phyloP scores from a whole-genome alignment of 345 rosid genomes.

The Populus pruinosa region DNA sequence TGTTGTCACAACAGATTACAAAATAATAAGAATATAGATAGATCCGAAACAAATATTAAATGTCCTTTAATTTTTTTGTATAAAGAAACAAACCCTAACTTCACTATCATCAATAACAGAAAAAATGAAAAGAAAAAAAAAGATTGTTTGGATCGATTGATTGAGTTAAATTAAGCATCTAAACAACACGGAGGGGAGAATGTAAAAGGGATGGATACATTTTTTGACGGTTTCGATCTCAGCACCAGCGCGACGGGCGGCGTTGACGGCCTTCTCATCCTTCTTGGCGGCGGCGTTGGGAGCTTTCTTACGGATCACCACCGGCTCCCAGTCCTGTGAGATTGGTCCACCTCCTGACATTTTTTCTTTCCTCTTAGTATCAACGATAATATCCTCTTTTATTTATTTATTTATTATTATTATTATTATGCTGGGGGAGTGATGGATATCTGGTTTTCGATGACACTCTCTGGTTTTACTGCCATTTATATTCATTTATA shows the following conservation, averaged over 20 bases:
- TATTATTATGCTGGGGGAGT: not conserved
- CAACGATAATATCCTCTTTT: not conserved
- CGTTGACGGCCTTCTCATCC: constrained; percentile 34
- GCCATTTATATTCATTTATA: too few relatives aligned
- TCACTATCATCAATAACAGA: not conserved
- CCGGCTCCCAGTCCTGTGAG: constrained; percentile 35
- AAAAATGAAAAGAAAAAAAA: not conserved
- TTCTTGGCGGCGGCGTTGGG: constrained; percentile 35
- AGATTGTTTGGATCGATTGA: not conserved
- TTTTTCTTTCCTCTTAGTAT: not conserved
- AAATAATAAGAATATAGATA: not conserved
- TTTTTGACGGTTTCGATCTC: constrained; percentile 31
- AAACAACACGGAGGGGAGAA: not conserved
- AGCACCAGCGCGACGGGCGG: constrained; percentile 32
- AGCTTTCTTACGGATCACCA: constrained; percentile 35
- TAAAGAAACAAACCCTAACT: not conserved
- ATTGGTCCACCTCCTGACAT: constrained; percentile 27
- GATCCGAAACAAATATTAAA: not conserved
- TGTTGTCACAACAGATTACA: not conserved
- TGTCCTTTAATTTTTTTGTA: not conserved
- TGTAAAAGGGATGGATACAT: not conserved
- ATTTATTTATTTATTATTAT: not conserved
- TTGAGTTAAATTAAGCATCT: not conserved
- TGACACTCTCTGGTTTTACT: too few relatives aligned
- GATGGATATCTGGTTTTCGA: too few relatives aligned